Conservation (phyloP, 139 green algal genomes). For the Choricystis sp. region DNA sequence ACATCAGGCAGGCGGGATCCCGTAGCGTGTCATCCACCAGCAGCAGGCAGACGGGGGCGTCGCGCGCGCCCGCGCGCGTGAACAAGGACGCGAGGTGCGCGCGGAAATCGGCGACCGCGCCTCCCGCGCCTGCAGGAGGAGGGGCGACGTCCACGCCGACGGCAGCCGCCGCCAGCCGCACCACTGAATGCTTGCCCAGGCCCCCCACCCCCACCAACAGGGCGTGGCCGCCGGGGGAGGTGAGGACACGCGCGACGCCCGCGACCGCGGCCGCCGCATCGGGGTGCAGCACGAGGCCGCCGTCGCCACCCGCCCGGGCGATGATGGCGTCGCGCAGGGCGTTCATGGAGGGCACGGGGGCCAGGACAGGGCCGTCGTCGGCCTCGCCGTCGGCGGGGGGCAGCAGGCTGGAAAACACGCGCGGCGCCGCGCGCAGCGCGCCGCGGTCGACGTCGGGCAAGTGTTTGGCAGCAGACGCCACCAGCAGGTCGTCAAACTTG, state of each 20-base stretch:
- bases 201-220: conserved; percentile 76
- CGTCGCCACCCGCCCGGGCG: background rate
- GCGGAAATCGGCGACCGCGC: conserved; percentile 65
- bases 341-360: background rate
- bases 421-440: background rate
- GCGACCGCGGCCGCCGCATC: conserved; percentile 67
- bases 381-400: background rate
- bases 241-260: conserved; percentile 65
- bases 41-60: conserved; percentile 54
- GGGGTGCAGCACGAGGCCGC: conserved; percentile 66
- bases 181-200: conserved; percentile 16
- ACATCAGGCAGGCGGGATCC: conserved; percentile 49
- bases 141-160: background rate
- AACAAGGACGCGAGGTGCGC: conserved; percentile 63
- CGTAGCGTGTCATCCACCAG: conserved; percentile 67
- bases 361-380: background rate
- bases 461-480: conserved; percentile 42
- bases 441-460: conserved; percentile 32
- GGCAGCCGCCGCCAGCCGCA: conserved; percentile 8
- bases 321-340: background rate
- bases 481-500: conserved; percentile 56
- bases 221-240: conserved; percentile 60
- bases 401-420: background rate
- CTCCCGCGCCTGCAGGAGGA: background rate
- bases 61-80: conserved; percentile 47